Evolutionary conservation across 345 rosid species (phyloP).

Genomic region (Dipteronia dyeriana): DNA sequence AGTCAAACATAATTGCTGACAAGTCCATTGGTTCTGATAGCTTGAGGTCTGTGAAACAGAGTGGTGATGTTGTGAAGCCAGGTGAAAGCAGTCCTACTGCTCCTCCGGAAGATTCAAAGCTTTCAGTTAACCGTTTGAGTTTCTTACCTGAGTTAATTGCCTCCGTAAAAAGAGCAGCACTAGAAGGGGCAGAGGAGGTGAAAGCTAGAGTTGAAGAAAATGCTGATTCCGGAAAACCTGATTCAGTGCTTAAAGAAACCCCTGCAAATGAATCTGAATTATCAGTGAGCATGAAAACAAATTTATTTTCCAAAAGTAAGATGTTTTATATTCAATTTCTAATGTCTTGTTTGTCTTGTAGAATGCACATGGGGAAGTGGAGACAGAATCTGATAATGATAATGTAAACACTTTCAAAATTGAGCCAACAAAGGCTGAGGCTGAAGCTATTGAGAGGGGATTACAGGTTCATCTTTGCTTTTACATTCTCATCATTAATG

Average conservation of each 20-base stretch:
- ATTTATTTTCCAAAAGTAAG: constrained; percentile 6
- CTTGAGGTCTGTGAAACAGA: constrained; percentile 29
- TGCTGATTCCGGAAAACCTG: constrained; percentile 29
- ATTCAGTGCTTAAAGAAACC: constrained; percentile 39
- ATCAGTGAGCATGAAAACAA: constrained; percentile 51
- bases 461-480: constrained; percentile 61
- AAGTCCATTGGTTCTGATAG: constrained; percentile 26
- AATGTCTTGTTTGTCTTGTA: constrained; percentile 37
- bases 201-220: constrained; percentile 58
- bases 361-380: constrained; percentile 68
- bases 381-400: constrained; percentile 66
- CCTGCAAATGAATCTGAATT: constrained; percentile 44
- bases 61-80: constrained; percentile 23
- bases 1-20: constrained; percentile 23
- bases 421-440: constrained; percentile 95
- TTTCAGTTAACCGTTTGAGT: constrained; percentile 48
- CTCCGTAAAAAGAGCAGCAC: constrained; percentile 71
- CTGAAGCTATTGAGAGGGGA: constrained; percentile 89
- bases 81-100: constrained; percentile 42
- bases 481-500: neutral
- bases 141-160: constrained; percentile 69
- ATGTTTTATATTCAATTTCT: constrained; percentile 21
- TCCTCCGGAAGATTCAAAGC: constrained; percentile 43
- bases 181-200: constrained; percentile 77
- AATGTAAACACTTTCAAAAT: constrained; percentile 57